Percentiles rank a stretch among this genome's conserved stretches.
Conservation (phyloP, 2,329 filamentous ascomycete species). For the Xylariaceae sp. region DNA sequence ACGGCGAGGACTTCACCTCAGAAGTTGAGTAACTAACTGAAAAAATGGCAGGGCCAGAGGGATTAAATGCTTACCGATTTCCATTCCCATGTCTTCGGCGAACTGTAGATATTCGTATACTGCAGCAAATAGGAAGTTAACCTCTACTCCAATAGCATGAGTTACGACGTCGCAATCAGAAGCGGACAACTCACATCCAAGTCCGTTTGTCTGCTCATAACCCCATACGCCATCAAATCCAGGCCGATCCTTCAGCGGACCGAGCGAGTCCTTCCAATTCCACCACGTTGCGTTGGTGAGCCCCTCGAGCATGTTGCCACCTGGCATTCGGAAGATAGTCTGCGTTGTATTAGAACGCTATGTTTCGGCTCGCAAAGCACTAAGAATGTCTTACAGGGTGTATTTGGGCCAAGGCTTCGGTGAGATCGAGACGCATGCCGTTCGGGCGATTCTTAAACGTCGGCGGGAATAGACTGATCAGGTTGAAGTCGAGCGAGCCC, state of each 20-base stretch:
- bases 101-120: slow-evolving; percentile 61
- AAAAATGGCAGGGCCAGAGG: too few relatives aligned
- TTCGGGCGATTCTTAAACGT: slow-evolving; percentile 59
- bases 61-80: slow-evolving; percentile 44
- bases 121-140: background rate
- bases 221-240: slow-evolving; percentile 57
- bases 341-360: slow-evolving; percentile 11
- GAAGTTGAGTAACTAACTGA: too few relatives aligned
- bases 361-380: background rate
- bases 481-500: slow-evolving; percentile 52
- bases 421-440: slow-evolving; percentile 55
- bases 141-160: too few relatives aligned
- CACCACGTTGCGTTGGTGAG: slow-evolving; percentile 42
- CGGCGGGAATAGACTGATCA: slow-evolving; percentile 59
- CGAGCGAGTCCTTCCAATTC: slow-evolving; percentile 54
- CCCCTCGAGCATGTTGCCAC: slow-evolving; percentile 61
- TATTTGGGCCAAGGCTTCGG: slow-evolving; percentile 49
- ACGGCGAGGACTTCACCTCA: slow-evolving; percentile 48
- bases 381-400: slow-evolving; percentile 40
- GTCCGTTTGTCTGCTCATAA: slow-evolving; percentile 60
- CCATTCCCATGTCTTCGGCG: slow-evolving; percentile 59
- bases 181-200: slow-evolving; percentile 40
- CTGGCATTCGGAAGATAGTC: slow-evolving; percentile 63
- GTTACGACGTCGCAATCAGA: too few relatives aligned
- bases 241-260: slow-evolving; percentile 52